A percentile compares a stretch with the other conserved stretches of the same genome.
phyloP scores from a whole-genome alignment of 805 yeast species.

The Saturnispora hagleri region DNA sequence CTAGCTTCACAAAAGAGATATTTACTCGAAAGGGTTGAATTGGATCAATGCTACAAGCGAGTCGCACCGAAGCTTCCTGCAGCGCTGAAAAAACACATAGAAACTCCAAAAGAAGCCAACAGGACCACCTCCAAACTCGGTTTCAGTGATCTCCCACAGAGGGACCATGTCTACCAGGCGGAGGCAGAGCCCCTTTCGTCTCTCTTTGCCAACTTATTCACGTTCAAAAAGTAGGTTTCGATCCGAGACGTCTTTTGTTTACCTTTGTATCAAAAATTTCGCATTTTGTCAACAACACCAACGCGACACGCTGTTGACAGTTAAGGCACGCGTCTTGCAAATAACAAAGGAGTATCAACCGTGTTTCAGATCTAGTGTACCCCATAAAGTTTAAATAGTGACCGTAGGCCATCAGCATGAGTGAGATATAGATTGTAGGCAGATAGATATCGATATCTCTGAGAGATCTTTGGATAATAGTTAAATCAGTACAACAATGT shows the following conservation, averaged over 20 bases:
- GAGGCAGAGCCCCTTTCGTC: conserved; percentile 25
- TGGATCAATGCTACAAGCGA: conserved; percentile 29
- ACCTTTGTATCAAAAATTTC: background rate
- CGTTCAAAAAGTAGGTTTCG: background rate
- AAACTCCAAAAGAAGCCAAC: background rate
- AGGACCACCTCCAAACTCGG: conserved; percentile 4
- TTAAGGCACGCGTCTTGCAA: background rate
- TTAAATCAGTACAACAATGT: conserved; percentile 23
- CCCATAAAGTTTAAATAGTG: conserved; percentile 2
- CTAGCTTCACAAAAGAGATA: conserved; percentile 49
- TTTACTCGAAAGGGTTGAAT: conserved; percentile 35
- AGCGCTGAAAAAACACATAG: conserved; percentile 17
- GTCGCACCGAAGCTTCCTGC: conserved; percentile 22
- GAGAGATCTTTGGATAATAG: background rate
- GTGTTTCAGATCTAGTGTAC: conserved; percentile 3
- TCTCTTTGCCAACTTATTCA: conserved; percentile 21
- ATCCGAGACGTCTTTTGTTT: background rate
- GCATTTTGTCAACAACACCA: background rate
- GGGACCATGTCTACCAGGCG: conserved; percentile 19
- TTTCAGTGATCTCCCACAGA: conserved; percentile 18
- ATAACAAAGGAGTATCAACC: conserved; percentile 8
- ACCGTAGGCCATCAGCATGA: background rate
- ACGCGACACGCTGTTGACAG: conserved; percentile 1
- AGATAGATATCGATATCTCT: no score
- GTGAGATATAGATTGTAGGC: background rate